These are phyloP conservation scores for Fusarium miscanthi DNA, from an alignment of 2,329 filamentous ascomycete genomes.

Conservation along the genomic window DNA sequence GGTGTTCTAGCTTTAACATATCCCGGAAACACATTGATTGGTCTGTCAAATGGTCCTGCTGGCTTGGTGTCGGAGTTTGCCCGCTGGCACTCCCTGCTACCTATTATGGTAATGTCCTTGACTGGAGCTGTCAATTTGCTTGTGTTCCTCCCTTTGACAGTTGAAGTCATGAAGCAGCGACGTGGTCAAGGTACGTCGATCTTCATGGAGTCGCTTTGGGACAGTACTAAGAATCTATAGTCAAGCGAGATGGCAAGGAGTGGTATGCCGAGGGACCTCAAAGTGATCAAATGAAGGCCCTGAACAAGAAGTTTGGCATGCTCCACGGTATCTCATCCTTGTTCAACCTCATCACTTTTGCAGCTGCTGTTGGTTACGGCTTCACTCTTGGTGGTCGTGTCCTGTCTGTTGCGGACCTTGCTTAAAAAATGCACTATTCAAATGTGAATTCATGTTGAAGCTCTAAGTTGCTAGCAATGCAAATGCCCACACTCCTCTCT, in stretches of 20 bases:
- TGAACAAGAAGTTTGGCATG: slow-evolving; percentile 82
- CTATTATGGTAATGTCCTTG: slow-evolving; percentile 76
- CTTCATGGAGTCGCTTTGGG: too few relatives aligned
- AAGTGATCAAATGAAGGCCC: slow-evolving; percentile 81
- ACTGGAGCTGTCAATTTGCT: slow-evolving; percentile 77
- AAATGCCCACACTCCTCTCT: slow-evolving; percentile 8
- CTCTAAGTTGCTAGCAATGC: slow-evolving; percentile 26
- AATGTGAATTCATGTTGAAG: slow-evolving; percentile 8
- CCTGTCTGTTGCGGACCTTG: slow-evolving; percentile 52
- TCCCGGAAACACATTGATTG: slow-evolving; percentile 68
- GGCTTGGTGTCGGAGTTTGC: slow-evolving; percentile 71
- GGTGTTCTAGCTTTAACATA: slow-evolving; percentile 81
- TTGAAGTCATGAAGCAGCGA: slow-evolving; percentile 77
- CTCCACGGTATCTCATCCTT: slow-evolving; percentile 86
- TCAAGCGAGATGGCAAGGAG: slow-evolving; percentile 89
- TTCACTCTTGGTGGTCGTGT: slow-evolving; percentile 75
- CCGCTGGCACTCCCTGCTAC: slow-evolving; percentile 72
- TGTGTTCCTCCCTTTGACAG: slow-evolving; percentile 80
- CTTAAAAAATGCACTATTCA: slow-evolving; percentile 19
- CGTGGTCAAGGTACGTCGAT: slow-evolving; percentile 77
- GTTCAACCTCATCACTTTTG: slow-evolving; percentile 78
- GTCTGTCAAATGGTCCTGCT: slow-evolving; percentile 59
- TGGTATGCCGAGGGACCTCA: slow-evolving; percentile 83
- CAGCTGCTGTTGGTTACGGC: slow-evolving; percentile 81
- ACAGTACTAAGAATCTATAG: slow-evolving; percentile 54